Evolutionary conservation across 2,329 filamentous ascomycete genomes (phyloP), one percentile per base, ranked within the genome.

Genomic region (Neofusicoccum sp.): DNA sequence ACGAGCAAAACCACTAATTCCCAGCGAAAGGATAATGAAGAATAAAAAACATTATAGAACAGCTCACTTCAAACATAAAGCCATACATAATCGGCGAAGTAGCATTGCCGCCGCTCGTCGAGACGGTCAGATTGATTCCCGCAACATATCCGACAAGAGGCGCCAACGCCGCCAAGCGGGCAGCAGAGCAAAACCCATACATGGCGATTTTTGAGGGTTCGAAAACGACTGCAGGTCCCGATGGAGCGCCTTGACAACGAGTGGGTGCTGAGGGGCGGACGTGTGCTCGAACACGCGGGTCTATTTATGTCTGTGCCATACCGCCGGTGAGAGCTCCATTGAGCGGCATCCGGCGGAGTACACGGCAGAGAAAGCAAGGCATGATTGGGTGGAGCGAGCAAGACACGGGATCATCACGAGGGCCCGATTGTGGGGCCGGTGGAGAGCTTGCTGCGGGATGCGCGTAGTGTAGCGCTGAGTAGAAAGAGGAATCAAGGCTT

Each of bases 81-180:
- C 78, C 78, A 71, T 80, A 80, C 61, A 77, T 71, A 9, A 76
- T 67, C 7, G 76, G 70, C 29, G 71, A 76, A 2, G 78, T 73
- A 4, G 73, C 69, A 68, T 80, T 81, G 22, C 78, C 77, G 6
- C 74, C 72, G 45, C 59, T 64, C 22, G 70, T 68, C 29, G 62
- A 58, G 14, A 74, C 71, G 1, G 56, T 67, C 62, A 73, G 63
- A 41, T 64, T 66, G 60, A 61, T 49, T 7, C 44, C 45, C 14
- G 45, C 29, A 22, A 39, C 58, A 61, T 39, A 22, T 2, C 36
- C 29, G 34, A 37, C 37, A 12, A 61, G 44, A n/a, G 45, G 16
- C 11, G 39, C 16, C 16, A 41, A n/a, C 14, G 52, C 37, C 22
- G 36, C 52, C 3, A 56, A 12, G 37, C 37, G 36, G 28, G 28